A percentile compares a stretch with the other conserved stretches of the same genome.
phyloP scores from a whole-genome alignment of 768 basidiomycete genomes.

The Mycena galericulata region DNA sequence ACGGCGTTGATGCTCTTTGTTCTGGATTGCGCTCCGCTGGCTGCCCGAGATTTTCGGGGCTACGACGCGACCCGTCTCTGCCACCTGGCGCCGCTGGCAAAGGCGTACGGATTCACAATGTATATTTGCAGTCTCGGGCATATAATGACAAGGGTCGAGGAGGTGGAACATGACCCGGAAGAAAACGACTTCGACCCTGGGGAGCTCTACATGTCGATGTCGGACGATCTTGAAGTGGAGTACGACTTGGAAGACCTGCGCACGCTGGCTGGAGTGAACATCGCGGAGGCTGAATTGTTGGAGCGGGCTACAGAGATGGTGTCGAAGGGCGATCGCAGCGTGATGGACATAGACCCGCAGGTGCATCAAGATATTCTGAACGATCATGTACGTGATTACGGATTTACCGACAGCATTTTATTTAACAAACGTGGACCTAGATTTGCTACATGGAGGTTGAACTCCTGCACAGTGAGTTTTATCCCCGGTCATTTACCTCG shows the following conservation, averaged over 20 bases:
- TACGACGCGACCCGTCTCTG: slow-evolving; percentile 18
- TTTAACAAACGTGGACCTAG: no score
- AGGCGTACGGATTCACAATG: slow-evolving; percentile 19
- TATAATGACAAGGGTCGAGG: background rate
- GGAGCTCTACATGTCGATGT: background rate
- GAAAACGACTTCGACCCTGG: background rate
- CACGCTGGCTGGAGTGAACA: background rate
- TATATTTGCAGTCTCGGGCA: background rate
- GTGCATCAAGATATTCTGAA: no score
- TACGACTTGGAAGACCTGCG: slow-evolving; percentile 5
- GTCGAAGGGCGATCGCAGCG: background rate
- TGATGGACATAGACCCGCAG: no score
- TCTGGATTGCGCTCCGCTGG: no score
- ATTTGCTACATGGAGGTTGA: no score
- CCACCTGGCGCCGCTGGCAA: slow-evolving; percentile 17
- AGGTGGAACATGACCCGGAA: slow-evolving; percentile 21
- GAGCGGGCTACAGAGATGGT: background rate
- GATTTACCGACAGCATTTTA: no score
- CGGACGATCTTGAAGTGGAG: background rate
- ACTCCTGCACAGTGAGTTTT: no score
- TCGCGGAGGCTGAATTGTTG: background rate
- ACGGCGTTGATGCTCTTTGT: no score
- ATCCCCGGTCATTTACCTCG: no score
- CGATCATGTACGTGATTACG: no score
- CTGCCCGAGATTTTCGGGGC: no score